A percentile compares a stretch with the other conserved stretches of the same genome.
phyloP scores from a whole-genome alignment of 495 filamentous ascomycete species.

The Trichoderma parareesei region DNA sequence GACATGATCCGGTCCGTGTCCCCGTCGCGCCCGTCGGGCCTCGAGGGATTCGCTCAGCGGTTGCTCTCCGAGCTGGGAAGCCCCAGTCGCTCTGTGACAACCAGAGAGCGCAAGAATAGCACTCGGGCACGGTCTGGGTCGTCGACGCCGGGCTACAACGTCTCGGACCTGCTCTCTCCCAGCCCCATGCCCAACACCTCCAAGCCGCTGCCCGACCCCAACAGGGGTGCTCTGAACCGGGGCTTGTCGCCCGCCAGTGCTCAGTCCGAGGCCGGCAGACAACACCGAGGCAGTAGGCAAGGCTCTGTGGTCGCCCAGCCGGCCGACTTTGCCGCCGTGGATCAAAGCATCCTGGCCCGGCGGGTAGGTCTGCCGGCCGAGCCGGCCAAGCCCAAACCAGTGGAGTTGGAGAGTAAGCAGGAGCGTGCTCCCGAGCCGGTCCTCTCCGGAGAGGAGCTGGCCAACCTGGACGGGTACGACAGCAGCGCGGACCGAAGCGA shows the following conservation, averaged over 20 bases:
- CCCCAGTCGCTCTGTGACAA: constrained; percentile 34
- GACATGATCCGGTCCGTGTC: constrained; percentile 29
- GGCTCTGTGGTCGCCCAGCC: constrained; percentile 24
- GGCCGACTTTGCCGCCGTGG: constrained; percentile 43
- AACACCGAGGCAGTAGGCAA: constrained; percentile 23
- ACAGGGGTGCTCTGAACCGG: constrained; percentile 16
- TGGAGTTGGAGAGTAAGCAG: constrained; percentile 28
- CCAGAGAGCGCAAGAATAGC: constrained; percentile 37
- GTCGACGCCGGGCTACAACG: neutral
- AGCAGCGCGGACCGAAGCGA: constrained; percentile 35
- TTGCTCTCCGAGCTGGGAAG: constrained; percentile 45
- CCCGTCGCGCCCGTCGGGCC: constrained; percentile 36
- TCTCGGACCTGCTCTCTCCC: constrained; percentile 3
- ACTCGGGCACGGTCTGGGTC: neutral
- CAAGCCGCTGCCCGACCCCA: neutral
- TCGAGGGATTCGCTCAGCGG: constrained; percentile 49
- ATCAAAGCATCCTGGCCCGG: constrained; percentile 43
- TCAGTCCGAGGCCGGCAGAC: constrained; percentile 16
- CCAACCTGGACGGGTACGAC: neutral
- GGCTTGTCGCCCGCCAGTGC: constrained; percentile 32
- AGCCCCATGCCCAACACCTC: neutral
- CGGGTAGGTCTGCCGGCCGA: constrained; percentile 33
- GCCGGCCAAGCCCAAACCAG: constrained; percentile 29
- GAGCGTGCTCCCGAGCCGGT: constrained; percentile 13
- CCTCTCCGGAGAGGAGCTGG: constrained; percentile 1